Conservation (phyloP, 768 basidiomycete genomes). For the Boletus reticulatus region DNA sequence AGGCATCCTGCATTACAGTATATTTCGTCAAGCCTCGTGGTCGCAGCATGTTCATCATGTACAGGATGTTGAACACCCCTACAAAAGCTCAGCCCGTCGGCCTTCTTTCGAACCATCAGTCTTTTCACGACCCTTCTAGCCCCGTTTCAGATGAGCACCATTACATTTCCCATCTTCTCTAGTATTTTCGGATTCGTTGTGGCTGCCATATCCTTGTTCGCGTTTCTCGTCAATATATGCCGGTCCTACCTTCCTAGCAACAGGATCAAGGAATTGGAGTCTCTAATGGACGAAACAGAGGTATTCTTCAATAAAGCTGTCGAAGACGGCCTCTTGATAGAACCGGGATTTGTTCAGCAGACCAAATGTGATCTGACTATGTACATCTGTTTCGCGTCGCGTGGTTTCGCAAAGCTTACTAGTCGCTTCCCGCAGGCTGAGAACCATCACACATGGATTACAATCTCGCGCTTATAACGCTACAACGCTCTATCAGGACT, state of each 20-base stretch:
- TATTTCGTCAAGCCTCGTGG: not conserved
- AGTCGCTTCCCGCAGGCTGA: too few species aligned
- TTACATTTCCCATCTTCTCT: not conserved
- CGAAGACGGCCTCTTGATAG: constrained; percentile 7
- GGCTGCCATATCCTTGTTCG: not conserved
- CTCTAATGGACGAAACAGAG: constrained; percentile 1
- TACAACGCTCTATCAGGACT: not conserved
- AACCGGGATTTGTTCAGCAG: not conserved
- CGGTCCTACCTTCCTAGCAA: constrained; percentile 2
- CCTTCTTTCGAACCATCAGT: too few species aligned
- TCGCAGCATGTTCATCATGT: not conserved
- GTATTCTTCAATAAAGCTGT: not conserved
- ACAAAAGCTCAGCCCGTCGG: not conserved
- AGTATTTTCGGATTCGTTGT: not conserved
- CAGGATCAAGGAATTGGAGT: constrained; percentile 6
- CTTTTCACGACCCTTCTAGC: too few species aligned
- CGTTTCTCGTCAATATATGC: not conserved
- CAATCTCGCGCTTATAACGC: not conserved
- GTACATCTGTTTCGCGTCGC: too few species aligned
- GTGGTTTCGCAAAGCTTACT: too few species aligned
- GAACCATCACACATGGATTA: not conserved
- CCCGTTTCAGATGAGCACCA: not conserved
- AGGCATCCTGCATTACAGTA: too few species aligned
- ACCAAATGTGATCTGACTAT: too few species aligned
- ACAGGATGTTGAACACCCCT: not conserved